These are phyloP conservation scores for Neonectria neomacrospora DNA, from an alignment of 2,329 filamentous ascomycete genomes.

Conservation along the genomic window DNA sequence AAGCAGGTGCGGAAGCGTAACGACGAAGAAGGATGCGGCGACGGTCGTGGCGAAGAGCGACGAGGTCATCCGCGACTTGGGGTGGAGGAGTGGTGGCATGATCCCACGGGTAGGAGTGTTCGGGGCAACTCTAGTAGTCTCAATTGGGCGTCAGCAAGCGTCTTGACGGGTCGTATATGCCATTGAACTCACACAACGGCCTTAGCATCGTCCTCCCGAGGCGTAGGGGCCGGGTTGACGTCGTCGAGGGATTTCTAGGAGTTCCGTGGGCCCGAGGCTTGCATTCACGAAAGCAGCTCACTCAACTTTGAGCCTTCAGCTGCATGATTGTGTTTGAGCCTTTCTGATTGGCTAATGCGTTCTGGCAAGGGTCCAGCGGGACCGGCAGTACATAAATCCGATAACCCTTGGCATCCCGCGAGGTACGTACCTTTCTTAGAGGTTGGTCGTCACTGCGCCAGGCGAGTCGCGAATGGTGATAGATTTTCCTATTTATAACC, in stretches of 20 bases:
- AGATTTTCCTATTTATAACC: conserved; percentile 30
- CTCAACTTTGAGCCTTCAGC: conserved; percentile 27
- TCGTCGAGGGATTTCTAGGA: conserved; percentile 44
- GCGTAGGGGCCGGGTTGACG: conserved; percentile 37
- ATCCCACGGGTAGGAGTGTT: conserved; percentile 38
- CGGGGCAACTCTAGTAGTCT: conserved; percentile 40
- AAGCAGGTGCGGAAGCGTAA: conserved; percentile 87
- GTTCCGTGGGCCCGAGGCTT: conserved; percentile 33
- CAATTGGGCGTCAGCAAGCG: conserved; percentile 42
- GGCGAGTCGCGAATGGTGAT: conserved; percentile 30
- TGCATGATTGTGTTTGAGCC: conserved; percentile 33
- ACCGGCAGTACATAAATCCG: conserved; percentile 24
- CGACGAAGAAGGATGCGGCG: conserved; percentile 89
- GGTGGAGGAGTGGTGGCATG: conserved; percentile 92
- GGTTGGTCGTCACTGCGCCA: conserved; percentile 15
- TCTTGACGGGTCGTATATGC: conserved; percentile 23
- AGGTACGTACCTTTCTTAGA: conserved; percentile 32
- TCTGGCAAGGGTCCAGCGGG: not conserved
- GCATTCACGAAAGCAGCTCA: conserved; percentile 39
- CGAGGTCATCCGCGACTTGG: conserved; percentile 90
- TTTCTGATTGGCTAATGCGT: conserved; percentile 38
- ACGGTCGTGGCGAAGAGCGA: conserved; percentile 96
- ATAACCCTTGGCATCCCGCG: conserved; percentile 6
- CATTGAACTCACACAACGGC: conserved; percentile 42
- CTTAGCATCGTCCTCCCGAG: conserved; percentile 42